Evolutionary conservation across 345 rosid genomes (phyloP).

Genomic region (Isatis tinctoria): DNA sequence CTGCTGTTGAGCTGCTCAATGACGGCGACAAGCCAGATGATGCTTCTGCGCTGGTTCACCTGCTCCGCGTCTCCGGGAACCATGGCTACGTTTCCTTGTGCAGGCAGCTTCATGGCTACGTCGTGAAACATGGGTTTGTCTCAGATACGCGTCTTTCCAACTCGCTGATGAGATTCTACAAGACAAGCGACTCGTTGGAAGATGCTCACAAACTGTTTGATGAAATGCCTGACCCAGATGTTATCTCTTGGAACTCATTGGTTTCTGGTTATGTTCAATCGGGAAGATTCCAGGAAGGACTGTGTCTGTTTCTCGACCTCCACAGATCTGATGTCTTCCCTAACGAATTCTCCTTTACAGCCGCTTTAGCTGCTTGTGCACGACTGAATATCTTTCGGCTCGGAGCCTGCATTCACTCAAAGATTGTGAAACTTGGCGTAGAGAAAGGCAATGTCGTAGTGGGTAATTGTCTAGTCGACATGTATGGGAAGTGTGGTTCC

Average conservation of each 20-base stretch:
- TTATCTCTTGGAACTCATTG: slow-evolving; percentile 75
- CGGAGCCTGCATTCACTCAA: slow-evolving; percentile 56
- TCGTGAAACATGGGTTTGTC: slow-evolving; percentile 52
- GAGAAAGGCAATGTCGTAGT: slow-evolving; percentile 39
- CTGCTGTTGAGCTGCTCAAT: slow-evolving; percentile 33
- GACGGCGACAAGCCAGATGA: slow-evolving; percentile 35
- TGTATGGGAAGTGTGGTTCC: slow-evolving; percentile 75
- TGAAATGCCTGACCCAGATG: slow-evolving; percentile 70
- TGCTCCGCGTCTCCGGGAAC: slow-evolving; percentile 53
- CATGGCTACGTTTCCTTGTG: slow-evolving; percentile 43
- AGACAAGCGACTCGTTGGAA: slow-evolving; percentile 28
- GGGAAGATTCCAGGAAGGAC: slow-evolving; percentile 45
- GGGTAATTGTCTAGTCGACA: slow-evolving; percentile 73
- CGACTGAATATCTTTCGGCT: slow-evolving; percentile 34
- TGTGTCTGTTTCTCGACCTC: slow-evolving; percentile 50
- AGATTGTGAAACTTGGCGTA: slow-evolving; percentile 51
- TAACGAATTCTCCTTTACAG: slow-evolving; percentile 58
- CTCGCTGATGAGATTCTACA: slow-evolving; percentile 49
- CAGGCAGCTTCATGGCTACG: slow-evolving; percentile 56
- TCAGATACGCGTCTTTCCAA: slow-evolving; percentile 51
- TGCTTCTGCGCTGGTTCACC: slow-evolving; percentile 40
- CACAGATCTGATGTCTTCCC: slow-evolving; percentile 43
- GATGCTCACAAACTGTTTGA: slow-evolving; percentile 55
- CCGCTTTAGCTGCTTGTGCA: slow-evolving; percentile 63
- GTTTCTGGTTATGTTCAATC: slow-evolving; percentile 53